Conservation (phyloP, 1,284 basidiomycete genomes). For the Ceratobasidium sp. region DNA sequence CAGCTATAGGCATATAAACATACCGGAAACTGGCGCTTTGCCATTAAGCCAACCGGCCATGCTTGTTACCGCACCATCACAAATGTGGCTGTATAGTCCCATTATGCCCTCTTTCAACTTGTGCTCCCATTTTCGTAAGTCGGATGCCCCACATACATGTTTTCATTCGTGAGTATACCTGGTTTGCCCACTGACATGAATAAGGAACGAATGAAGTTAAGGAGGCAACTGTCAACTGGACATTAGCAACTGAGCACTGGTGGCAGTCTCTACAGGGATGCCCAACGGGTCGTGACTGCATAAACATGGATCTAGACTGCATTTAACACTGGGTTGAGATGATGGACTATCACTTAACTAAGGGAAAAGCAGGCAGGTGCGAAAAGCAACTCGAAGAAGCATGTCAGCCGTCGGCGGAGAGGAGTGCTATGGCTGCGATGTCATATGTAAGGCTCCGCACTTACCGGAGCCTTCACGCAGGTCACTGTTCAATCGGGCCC, state of each 20-base stretch:
- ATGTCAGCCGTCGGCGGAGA: background rate
- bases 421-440: background rate
- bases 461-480: constrained; percentile 4
- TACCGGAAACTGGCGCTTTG: constrained; percentile 45
- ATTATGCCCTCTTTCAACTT: no score
- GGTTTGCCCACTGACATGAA: no score
- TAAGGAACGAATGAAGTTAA: no score
- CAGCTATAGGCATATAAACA: constrained; percentile 16
- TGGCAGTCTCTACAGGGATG: background rate
- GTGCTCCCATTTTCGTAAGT: no score
- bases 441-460: constrained; percentile 18
- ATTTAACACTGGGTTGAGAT: no score
- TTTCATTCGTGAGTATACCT: no score
- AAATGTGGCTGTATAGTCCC: no score
- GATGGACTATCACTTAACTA: background rate
- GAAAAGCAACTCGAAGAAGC: background rate
- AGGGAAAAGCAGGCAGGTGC: background rate
- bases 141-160: no score
- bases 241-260: background rate
- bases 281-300: background rate
- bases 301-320: no score
- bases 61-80: background rate
- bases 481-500: constrained; percentile 19
- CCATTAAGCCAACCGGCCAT: constrained; percentile 45
- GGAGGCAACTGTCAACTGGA: no score